Conservation (phyloP, 2,329 filamentous ascomycete genomes). For the Arthroderma uncinatum region DNA sequence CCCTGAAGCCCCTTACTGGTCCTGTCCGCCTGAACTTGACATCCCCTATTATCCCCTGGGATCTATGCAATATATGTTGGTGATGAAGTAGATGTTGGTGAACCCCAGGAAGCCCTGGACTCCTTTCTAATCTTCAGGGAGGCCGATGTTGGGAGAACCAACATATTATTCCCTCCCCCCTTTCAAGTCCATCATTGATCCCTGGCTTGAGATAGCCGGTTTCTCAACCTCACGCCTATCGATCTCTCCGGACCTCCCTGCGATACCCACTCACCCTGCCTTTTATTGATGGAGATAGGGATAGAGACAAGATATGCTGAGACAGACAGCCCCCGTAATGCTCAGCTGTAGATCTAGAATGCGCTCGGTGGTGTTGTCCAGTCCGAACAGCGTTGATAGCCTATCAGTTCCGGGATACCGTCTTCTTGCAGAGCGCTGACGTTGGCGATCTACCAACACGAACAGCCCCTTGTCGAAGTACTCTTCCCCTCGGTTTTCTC, state of each 20-base stretch:
- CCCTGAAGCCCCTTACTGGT: not conserved
- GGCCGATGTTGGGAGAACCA: not conserved
- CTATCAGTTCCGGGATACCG: not conserved
- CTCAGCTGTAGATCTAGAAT: not conserved
- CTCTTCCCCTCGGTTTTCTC: not conserved
- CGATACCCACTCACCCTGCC: no score
- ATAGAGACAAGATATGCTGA: not conserved
- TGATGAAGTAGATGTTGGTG: constrained; percentile 4
- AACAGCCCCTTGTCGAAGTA: not conserved
- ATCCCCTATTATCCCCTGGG: not conserved
- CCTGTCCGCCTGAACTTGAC: not conserved
- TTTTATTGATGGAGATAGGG: not conserved
- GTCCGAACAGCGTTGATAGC: not conserved
- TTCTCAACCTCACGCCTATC: not conserved
- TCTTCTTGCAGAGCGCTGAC: not conserved
- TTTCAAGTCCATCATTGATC: not conserved
- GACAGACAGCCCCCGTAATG: not conserved
- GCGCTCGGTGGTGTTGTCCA: not conserved
- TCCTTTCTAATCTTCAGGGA: constrained; percentile 5
- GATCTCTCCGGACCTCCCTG: no score
- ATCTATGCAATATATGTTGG: constrained; percentile 1
- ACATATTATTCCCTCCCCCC: not conserved
- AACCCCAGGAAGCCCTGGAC: not conserved
- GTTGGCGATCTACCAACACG: not conserved
- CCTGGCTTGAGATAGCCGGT: not conserved